Conservation (phyloP, 1,284 basidiomycete species). For the Apiotrichum laibachii region DNA sequence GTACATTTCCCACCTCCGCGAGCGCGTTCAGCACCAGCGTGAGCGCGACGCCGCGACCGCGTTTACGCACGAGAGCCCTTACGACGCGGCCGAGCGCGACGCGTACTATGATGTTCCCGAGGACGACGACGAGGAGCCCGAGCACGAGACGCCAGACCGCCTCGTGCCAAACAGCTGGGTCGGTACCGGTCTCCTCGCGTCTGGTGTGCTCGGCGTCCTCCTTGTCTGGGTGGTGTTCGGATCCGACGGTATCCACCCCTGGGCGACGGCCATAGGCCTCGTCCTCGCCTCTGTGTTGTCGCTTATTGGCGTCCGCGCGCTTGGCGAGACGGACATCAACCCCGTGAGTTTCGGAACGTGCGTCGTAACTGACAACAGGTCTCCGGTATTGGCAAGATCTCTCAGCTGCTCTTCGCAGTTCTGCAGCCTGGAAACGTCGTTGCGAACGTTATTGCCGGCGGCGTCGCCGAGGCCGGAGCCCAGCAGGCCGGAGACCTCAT, state of each 20-base stretch:
- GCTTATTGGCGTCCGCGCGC: conserved; percentile 81
- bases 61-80: conserved; percentile 9
- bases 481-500: conserved; percentile 97
- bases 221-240: conserved; percentile 87
- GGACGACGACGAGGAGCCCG: conserved; percentile 58
- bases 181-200: conserved; percentile 62
- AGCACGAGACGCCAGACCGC: conserved; percentile 73
- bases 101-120: conserved; percentile 34
- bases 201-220: conserved; percentile 67
- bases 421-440: conserved; percentile 91
- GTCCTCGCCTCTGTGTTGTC: conserved; percentile 77
- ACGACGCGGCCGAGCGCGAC: conserved; percentile 33
- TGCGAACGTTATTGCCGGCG: conserved; percentile 93
- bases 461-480: conserved; percentile 92
- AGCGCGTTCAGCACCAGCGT: conserved; percentile 1
- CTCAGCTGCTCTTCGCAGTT: conserved; percentile 88
- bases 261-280: conserved; percentile 86
- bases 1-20: conserved; percentile 54
- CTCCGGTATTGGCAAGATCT: conserved; percentile 90
- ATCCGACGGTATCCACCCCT: conserved; percentile 82
- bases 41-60: conserved; percentile 21
- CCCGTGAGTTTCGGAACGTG: conserved; percentile 55
- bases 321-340: conserved; percentile 91
- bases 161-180: conserved; percentile 81
- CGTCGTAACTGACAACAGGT: conserved; percentile 48